Conservation (phyloP, 208 protist genomes). For the Porcisia hertigi region DNA sequence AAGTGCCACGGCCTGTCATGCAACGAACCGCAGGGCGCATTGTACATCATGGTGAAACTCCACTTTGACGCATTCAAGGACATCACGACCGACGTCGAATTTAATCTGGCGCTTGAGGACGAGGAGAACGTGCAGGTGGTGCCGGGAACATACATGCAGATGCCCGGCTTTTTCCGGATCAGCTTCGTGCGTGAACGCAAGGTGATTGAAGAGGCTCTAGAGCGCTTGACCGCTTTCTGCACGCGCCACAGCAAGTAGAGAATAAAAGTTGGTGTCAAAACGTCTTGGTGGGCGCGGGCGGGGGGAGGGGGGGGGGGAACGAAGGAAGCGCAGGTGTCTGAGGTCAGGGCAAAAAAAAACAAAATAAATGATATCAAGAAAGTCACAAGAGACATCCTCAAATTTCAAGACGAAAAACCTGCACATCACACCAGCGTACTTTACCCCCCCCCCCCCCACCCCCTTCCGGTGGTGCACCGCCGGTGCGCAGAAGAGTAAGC, state of each 20-base stretch:
- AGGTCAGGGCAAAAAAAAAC: too few species aligned
- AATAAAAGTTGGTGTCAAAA: neutral
- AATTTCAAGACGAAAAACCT: too few species aligned
- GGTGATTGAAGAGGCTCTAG: conserved; percentile 77
- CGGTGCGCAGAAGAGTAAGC: too few species aligned
- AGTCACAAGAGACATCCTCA: too few species aligned
- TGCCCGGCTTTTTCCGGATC: conserved; percentile 62
- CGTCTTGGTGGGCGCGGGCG: too few species aligned
- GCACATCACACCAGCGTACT: too few species aligned
- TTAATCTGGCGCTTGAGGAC: conserved; percentile 78
- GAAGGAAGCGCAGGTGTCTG: too few species aligned
- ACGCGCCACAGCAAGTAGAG: conserved; percentile 43
- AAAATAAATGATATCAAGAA: too few species aligned
- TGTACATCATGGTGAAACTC: conserved; percentile 93
- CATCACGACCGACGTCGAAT: conserved; percentile 72
- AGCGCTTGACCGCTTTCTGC: conserved; percentile 79
- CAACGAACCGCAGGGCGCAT: conserved; percentile 72
- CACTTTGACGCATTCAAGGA: conserved; percentile 72
- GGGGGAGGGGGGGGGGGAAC: too few species aligned
- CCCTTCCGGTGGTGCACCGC: too few species aligned
- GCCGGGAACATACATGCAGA: conserved; percentile 46
- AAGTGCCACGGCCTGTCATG: conserved; percentile 54
- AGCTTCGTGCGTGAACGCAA: conserved; percentile 69
- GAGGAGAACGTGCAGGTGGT: conserved; percentile 91
- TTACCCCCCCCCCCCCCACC: too few species aligned